phyloP scores from a whole-genome alignment of 495 filamentous ascomycete species.

The Aspergillus baeticus region DNA sequence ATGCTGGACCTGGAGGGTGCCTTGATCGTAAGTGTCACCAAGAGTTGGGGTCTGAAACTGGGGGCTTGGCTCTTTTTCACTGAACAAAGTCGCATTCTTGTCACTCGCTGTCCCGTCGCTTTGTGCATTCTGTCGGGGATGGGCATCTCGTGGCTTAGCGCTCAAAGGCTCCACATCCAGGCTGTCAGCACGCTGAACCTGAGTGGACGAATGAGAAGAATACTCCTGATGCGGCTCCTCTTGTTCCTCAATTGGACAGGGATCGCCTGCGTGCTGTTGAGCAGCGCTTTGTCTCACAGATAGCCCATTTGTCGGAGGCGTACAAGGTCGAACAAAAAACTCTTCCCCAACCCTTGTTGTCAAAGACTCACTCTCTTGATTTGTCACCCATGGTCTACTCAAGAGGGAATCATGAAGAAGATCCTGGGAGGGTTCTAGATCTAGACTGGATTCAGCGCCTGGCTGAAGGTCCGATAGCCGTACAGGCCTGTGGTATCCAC shows the following conservation, averaged over 20 bases:
- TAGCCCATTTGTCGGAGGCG: neutral
- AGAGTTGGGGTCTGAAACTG: neutral
- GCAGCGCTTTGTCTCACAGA: neutral
- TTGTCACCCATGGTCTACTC: constrained; percentile 10
- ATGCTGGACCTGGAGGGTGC: neutral
- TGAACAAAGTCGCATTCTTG: neutral
- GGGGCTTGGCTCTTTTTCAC: neutral
- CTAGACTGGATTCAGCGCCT: constrained; percentile 14
- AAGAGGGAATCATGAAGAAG: constrained; percentile 2
- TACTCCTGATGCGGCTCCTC: constrained; percentile 5
- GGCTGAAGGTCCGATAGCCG: constrained; percentile 19
- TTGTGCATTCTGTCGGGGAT: neutral
- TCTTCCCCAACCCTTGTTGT: constrained; percentile 5
- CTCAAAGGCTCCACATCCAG: constrained; percentile 7
- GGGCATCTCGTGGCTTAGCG: constrained; percentile 7
- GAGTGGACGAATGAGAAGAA: constrained; percentile 7
- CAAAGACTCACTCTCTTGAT: neutral
- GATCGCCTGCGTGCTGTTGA: constrained; percentile 6
- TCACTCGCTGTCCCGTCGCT: neutral
- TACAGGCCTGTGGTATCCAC: constrained; percentile 20
- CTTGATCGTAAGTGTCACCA: neutral
- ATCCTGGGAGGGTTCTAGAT: constrained; percentile 8
- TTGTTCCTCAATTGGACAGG: constrained; percentile 9
- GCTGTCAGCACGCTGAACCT: neutral
- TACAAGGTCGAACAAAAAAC: constrained; percentile 5